Evolutionary conservation across 2,329 filamentous ascomycete species (phyloP).

Genomic region (Neofusicoccum laricinum): DNA sequence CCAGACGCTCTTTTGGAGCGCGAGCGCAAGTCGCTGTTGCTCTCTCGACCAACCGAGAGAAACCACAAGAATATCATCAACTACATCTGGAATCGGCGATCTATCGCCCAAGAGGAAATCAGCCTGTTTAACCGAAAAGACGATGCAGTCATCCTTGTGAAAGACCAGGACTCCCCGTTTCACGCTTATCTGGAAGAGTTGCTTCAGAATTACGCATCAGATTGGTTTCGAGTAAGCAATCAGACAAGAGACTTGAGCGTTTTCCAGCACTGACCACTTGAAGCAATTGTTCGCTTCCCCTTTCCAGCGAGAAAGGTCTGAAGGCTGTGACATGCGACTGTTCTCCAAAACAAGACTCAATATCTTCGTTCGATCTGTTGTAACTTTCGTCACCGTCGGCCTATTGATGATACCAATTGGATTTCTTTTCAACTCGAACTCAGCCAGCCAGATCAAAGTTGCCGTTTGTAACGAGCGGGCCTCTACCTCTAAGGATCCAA

Average conservation of each 20-base stretch:
- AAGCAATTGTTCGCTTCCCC: background rate
- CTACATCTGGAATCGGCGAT: slow-evolving; percentile 18
- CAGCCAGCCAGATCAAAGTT: slow-evolving; percentile 18
- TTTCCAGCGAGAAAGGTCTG: background rate
- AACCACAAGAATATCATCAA: slow-evolving; percentile 18
- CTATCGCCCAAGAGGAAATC: background rate
- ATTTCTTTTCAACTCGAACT: slow-evolving; percentile 17
- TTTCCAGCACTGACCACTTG: background rate
- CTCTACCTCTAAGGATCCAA: too few relatives aligned
- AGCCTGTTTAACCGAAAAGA: background rate
- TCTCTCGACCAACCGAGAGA: slow-evolving; percentile 15
- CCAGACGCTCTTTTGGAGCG: slow-evolving; percentile 19
- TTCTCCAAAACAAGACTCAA: background rate
- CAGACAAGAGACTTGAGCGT: background rate
- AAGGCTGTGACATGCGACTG: background rate
- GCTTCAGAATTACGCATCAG: background rate
- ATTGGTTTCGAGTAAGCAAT: background rate
- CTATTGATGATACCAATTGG: slow-evolving; percentile 20
- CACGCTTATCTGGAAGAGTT: background rate
- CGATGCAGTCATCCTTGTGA: background rate
- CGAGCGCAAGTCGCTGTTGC: slow-evolving; percentile 10
- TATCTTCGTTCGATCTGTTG: background rate
- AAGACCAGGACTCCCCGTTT: background rate
- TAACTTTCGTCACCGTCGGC: background rate
- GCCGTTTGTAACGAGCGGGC: too few relatives aligned